Percentiles rank a stretch among this genome's conserved stretches.
Conservation (phyloP, 768 basidiomycete species). For the Coprinopsis marcescibilis region DNA sequence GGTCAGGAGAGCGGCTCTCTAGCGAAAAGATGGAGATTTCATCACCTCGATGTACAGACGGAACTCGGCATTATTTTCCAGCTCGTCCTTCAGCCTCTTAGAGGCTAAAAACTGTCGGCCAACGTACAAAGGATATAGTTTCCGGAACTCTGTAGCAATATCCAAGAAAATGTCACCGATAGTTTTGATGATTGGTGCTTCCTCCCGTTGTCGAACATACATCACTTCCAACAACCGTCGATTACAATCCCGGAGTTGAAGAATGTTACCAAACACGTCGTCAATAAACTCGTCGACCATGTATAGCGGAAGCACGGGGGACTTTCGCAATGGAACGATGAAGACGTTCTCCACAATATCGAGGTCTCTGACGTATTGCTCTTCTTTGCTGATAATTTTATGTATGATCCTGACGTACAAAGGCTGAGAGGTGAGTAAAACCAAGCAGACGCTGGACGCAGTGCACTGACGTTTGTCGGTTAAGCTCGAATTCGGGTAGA, state of each 20-base stretch:
- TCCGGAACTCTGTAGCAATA: constrained; percentile 81
- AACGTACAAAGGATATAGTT: constrained; percentile 81
- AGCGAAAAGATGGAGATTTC: background rate
- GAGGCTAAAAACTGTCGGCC: constrained; percentile 83
- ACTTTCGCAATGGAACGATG: constrained; percentile 41
- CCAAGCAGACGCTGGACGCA: too few species aligned
- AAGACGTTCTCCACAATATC: constrained; percentile 72
- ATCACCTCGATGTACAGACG: constrained; percentile 1
- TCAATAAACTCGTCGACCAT: constrained; percentile 81
- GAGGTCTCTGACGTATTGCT: constrained; percentile 85
- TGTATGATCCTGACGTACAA: constrained; percentile 57
- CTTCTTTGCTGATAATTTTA: constrained; percentile 83
- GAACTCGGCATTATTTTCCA: constrained; percentile 64
- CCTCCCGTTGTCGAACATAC: constrained; percentile 81
- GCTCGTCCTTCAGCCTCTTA: constrained; percentile 81
- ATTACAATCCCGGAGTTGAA: constrained; percentile 82
- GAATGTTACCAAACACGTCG: constrained; percentile 84
- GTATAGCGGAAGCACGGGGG: constrained; percentile 37
- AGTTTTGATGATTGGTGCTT: constrained; percentile 72
- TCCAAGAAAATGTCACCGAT: constrained; percentile 89
- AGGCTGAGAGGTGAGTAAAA: background rate
- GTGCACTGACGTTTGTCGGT: constrained; percentile 68
- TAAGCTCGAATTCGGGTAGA: constrained; percentile 75
- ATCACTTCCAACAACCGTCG: constrained; percentile 79
- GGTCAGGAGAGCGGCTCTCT: background rate